Base-by-base conservation (phyloP, 176 grass and related monocot species). In the Chrysopogon serrulatus region DNA sequence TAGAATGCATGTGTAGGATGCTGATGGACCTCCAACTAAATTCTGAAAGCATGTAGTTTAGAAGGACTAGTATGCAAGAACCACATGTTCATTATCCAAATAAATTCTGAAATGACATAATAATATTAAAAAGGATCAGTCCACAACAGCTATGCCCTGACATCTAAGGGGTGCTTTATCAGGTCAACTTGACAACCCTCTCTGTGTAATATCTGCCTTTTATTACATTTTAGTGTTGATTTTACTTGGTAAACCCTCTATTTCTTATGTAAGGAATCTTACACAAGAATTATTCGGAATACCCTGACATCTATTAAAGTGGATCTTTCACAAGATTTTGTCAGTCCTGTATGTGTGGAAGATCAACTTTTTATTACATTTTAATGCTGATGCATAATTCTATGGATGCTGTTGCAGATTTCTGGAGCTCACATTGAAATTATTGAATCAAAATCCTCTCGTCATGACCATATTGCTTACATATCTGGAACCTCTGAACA, bases 341-440 rank as follows among this genome's bases (percentile, higher is more conserved):
- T 44, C 17, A 36, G n/a, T 14, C 28, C 9, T 21, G 0, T 49
- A 35, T 53, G 37, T n/a, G 33, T 19, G 13, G 81, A 51, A 8
- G 3, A 35, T 64, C 42, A 3, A 15, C 19, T 16, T 76, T 6
- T 21, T 82, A 72, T 74, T 64, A 62, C 32, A 76, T 15, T 47
- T 42, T 79, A 71, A 5, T 44, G 43, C 62, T 79, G 26, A 62
- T 49, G 5, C 44, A 24, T 32, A 79, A 43, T 84, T 73, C 31
- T 79, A 34, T 87, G 34, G 56, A 8, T 89, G 41, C 26, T 43
- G 15, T 85, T 86, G 86, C 94, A 99, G 96, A 99, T 99, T 89
- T 99, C 96, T 74, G 93, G 96, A 90, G 93, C 93, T 73, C 85
- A 81, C 56, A 82, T 99, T 77, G 93, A 99, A 79, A 92, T 99